Evolutionary conservation across 2,329 filamentous ascomycete species (phyloP).

Genomic region (Cercospora berteroae): DNA sequence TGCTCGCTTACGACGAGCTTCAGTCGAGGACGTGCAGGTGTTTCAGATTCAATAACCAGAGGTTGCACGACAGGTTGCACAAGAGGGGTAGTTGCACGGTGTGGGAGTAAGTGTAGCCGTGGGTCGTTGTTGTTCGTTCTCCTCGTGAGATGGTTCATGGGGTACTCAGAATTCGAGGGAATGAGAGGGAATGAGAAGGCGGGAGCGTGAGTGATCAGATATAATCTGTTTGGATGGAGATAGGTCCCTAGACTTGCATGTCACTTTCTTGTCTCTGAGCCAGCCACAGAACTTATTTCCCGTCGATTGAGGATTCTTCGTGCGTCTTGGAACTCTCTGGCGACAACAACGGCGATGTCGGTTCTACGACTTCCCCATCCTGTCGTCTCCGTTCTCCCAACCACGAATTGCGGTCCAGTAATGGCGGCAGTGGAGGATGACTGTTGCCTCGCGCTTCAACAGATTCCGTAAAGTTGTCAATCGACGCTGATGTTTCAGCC

Average conservation of each 20-base stretch:
- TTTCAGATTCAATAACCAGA: background rate
- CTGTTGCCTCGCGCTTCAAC: background rate
- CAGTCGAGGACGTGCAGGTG: background rate
- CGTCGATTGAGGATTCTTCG: background rate
- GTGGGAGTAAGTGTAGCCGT: background rate
- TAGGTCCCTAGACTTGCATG: background rate
- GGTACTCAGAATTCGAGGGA: background rate
- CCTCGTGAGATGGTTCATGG: background rate
- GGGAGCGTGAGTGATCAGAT: background rate
- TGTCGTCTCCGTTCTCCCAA: background rate
- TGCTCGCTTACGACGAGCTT: background rate
- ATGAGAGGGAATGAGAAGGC: background rate
- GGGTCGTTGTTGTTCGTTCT: background rate
- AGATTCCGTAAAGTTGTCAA: background rate
- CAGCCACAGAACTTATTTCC: background rate
- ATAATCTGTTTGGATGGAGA: background rate
- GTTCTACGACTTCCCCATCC: background rate
- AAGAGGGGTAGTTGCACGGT: background rate
- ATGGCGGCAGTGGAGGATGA: slow-evolving; percentile 1
- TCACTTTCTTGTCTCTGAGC: no score
- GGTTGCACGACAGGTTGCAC: background rate
- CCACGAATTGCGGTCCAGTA: background rate
- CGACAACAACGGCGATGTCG: background rate
- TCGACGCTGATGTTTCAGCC: background rate
- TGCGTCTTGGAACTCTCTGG: background rate